These are phyloP conservation scores for Glomus cerebriforme DNA, from an alignment of 192 early-diverging fungal species.

Conservation along the genomic window DNA sequence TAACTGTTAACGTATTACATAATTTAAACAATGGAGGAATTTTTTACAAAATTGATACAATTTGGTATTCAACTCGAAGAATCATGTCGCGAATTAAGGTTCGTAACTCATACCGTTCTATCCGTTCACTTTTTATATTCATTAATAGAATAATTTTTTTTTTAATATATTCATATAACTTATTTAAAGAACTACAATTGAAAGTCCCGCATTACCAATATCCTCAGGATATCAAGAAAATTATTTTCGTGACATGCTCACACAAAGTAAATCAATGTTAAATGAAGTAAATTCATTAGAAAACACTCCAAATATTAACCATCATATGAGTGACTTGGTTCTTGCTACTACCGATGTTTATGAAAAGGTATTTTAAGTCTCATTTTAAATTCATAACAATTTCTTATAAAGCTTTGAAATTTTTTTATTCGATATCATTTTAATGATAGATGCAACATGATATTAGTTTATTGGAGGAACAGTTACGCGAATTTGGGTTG, in stretches of 20 bases:
- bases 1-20: no score
- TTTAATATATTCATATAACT: background rate
- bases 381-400: background rate
- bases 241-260: background rate
- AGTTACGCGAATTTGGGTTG: background rate
- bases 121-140: background rate
- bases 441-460: background rate
- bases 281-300: background rate
- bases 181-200: background rate
- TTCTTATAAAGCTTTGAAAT: background rate
- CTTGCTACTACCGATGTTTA: background rate
- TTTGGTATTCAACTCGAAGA: background rate
- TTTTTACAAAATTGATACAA: background rate
- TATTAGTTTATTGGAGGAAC: background rate
- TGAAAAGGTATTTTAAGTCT: background rate
- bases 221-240: background rate
- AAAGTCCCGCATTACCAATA: constrained; percentile 2
- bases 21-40: background rate
- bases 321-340: background rate
- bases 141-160: background rate
- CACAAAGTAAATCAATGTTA: background rate
- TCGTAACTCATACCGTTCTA: background rate
- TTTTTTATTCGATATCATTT: background rate
- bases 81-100: background rate
- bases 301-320: background rate